Evolutionary conservation across 768 basidiomycete genomes (phyloP).

Genomic region (Paxillus rubicundulus): DNA sequence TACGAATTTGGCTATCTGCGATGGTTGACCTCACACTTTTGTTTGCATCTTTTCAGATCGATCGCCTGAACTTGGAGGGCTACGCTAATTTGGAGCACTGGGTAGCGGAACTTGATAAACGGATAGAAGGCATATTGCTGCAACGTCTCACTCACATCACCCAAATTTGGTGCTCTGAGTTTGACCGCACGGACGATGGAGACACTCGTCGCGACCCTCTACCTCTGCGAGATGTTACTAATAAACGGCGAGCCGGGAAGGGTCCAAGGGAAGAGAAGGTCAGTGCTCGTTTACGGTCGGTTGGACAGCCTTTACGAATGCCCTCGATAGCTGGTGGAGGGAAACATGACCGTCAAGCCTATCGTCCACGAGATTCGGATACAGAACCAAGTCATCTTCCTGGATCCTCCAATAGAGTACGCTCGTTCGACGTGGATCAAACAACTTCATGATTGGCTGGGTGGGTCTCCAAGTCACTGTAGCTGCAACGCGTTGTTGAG

Average conservation of each 20-base stretch:
- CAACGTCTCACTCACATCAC: constrained; percentile 75
- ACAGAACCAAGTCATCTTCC: constrained; percentile 97
- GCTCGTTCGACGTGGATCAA: constrained; percentile 87
- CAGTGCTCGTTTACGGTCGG: constrained; percentile 4
- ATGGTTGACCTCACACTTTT: neutral
- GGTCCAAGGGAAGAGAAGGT: constrained; percentile 80
- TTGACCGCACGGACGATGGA: constrained; percentile 71
- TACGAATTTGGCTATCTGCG: constrained; percentile 36
- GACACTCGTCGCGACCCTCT: constrained; percentile 55
- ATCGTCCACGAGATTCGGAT: constrained; percentile 96
- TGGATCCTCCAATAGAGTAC: constrained; percentile 96
- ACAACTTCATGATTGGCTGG: constrained; percentile 88
- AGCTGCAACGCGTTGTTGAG: neutral
- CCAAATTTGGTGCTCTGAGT: constrained; percentile 85
- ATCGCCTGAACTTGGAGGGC: constrained; percentile 92
- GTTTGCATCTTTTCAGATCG: constrained; percentile 57
- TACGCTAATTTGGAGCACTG: constrained; percentile 93
- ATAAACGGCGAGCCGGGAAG: constrained; percentile 70
- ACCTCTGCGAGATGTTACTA: constrained; percentile 51
- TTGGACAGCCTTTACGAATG: neutral
- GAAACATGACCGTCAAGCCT: constrained; percentile 73
- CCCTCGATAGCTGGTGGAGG: constrained; percentile 58
- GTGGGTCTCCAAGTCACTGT: constrained; percentile 34
- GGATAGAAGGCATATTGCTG: constrained; percentile 79
- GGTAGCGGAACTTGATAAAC: constrained; percentile 78